Conservation (phyloP, 345 rosid genomes). For the Punica granatum region DNA sequence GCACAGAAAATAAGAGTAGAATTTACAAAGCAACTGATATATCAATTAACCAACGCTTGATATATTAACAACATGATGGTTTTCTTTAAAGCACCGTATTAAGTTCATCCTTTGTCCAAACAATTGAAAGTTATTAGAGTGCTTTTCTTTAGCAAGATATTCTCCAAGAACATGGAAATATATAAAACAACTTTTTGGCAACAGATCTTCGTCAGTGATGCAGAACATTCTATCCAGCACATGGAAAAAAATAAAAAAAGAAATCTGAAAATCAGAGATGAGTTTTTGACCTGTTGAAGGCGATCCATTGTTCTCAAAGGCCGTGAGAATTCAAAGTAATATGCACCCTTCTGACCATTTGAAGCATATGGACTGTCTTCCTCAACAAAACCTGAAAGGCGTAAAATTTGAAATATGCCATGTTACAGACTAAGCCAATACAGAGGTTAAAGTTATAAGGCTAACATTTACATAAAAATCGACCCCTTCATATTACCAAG, state of each 20-base stretch:
- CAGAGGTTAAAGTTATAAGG: no score
- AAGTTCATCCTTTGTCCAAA: no score
- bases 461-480: no score
- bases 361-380: slow-evolving; percentile 83
- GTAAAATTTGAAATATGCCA: no score
- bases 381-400: slow-evolving; percentile 56
- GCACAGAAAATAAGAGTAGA: no score
- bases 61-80: no score
- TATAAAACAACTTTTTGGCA: background rate
- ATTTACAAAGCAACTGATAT: no score
- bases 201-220: background rate
- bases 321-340: slow-evolving; percentile 82
- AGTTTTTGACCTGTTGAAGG: slow-evolving; percentile 66
- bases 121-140: background rate
- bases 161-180: no score
- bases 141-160: background rate
- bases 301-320: slow-evolving; percentile 89
- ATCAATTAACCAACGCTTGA: no score
- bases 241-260: background rate
- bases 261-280: background rate
- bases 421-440: no score
- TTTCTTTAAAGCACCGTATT: no score
- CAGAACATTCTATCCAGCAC: background rate
- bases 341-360: slow-evolving; percentile 64
- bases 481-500: no score